A percentile compares a stretch with the other conserved stretches of the same genome.
phyloP scores from a whole-genome alignment of 139 green algal genomes.

The Chlamydomonas eustigma region DNA sequence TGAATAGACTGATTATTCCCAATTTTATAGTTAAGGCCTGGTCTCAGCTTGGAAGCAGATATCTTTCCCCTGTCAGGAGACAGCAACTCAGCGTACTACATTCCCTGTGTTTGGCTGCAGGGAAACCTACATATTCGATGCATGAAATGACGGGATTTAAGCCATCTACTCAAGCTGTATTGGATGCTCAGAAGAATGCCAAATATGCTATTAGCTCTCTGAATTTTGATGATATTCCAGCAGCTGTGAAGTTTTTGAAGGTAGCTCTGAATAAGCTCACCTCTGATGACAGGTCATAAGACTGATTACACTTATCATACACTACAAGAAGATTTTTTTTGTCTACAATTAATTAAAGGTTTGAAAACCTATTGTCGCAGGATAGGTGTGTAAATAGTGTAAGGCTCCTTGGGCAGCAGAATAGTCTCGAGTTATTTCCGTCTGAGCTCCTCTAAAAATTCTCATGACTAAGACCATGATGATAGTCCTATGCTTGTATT shows the following conservation, averaged over 20 bases:
- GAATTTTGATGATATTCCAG: conserved; percentile 69
- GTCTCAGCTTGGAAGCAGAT: too few species aligned
- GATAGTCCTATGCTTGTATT: too few species aligned
- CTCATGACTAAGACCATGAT: not conserved
- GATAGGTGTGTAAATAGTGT: not conserved
- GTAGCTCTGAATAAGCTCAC: conserved; percentile 42
- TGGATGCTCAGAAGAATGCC: conserved; percentile 48
- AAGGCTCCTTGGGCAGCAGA: not conserved
- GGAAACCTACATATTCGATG: too few species aligned
- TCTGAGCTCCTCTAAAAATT: not conserved
- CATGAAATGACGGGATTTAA: too few species aligned
- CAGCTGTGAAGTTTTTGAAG: conserved; percentile 60
- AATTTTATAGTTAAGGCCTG: too few species aligned
- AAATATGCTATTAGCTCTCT: conserved; percentile 70
- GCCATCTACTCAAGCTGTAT: not conserved
- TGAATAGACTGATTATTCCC: too few species aligned
- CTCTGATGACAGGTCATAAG: too few species aligned
- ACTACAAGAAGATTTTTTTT: not conserved
- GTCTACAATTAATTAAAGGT: not conserved
- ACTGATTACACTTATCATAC: not conserved
- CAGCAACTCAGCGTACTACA: too few species aligned
- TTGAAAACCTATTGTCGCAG: not conserved
- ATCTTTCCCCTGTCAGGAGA: too few species aligned
- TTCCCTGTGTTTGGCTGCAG: too few species aligned
- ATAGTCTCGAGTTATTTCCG: not conserved